Evolutionary conservation across 306 rosid species (phyloP), one percentile per base, ranked within the genome.

Genomic region (Ormosia emarginata): DNA sequence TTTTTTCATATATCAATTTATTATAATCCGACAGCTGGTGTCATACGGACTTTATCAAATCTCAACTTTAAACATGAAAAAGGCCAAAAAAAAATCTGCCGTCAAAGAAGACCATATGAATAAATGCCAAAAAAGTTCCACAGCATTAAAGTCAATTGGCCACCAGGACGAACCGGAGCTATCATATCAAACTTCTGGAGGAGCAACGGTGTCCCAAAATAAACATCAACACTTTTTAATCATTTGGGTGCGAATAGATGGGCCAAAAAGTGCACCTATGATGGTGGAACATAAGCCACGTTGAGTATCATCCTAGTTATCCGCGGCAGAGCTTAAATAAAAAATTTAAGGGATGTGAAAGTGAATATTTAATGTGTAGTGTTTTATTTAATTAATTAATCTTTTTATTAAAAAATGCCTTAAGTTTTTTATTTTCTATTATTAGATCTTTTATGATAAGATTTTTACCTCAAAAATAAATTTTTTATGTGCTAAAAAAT

Each of bases 231-330:
- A 67, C 64, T 43, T 75, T 75, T 57, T 10, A 68, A 69, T 79
- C 77, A 67, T 58, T 64, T 58, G 17, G 44, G 43, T 41, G 14
- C 62, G 39, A 40, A 36, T 34, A n/a, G 14, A 30, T 2, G 50
- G 67, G 3, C 63, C 78, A 57, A 63, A 82, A 82, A 69, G 78
- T 82, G 67, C 61, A 47, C 30, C 59, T 18, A 46, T 18, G 71
- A 43, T 55, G 82, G 49, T 12, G 61, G 5, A 24, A 24, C 9
- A 55, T 8, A 18, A 2, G 59, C 29, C 3, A 52, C 18, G 18
- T 53, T 2, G 3, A 7, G 11, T 24, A 53, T 0, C 30, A 44
- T 44, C 49, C 3, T 44, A 1, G 24, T 24, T 24, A 24, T 24
- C 24, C 24, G 24, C 1, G 24, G 24, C 24, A 24, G 24, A 24